Base-by-base conservation (phyloP, 768 basidiomycete species). In the Guyanaporus albipodus region DNA sequence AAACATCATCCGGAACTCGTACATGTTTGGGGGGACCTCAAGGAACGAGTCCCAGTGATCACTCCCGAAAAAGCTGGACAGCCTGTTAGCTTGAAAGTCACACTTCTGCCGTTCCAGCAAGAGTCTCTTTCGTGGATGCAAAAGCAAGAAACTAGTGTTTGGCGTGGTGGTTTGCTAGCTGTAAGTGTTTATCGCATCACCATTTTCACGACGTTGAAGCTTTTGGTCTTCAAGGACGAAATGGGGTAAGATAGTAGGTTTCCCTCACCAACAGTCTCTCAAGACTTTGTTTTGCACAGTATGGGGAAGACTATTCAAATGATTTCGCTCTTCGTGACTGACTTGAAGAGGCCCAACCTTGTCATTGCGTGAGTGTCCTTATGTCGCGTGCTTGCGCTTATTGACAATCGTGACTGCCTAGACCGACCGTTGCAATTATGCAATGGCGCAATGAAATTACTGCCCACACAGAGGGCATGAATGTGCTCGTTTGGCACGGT, bases 251-350 rank as follows among this genome's bases (percentile, higher is more conserved):
- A 57, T 31, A 22, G 31, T 14, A 8, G 12, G 10, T 18, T 2
- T 35, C 24, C 27, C 46, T 31, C 24, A 7, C 44, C 9, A 41
- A 35, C 42, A 22, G 23, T 42, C 8, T 29, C 47, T 46, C 38
- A 55, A 46, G 41, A 47, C 50, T 18, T 54, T 52, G n/a, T 38
- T 40, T 50, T 21, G 7, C 34, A 14, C 53, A 86, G 87, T 17
- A 91, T 93, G 90, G 88, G 87, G 12, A 92, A 93, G 68, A 99
- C 95, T 0, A 98, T 99, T 49, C 96, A 99, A 62, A 91, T 93
- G 54, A 94, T 99, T 40, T 78, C 93, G 1, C 74, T 98, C 31
- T 74, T 99, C 29, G 80, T 94, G 5, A 81, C 86, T 1, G 90
- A 93, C 58, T 63, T 76, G 38, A 69, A 74, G 50, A 86, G 80